phyloP scores from a whole-genome alignment of 768 basidiomycete genomes.

The Tephrocybe sp. region DNA sequence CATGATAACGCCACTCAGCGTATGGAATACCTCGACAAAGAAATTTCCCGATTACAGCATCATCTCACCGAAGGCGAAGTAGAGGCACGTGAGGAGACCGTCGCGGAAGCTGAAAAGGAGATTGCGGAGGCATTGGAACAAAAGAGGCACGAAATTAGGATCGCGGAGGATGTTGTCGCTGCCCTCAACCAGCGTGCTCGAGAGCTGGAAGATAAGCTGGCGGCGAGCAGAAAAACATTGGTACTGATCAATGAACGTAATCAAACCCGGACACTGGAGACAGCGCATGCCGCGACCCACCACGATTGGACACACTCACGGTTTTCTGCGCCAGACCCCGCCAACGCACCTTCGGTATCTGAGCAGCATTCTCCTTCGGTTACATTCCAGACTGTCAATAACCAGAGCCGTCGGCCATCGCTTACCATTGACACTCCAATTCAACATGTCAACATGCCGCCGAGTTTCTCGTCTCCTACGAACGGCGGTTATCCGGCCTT shows the following conservation, averaged over 20 bases:
- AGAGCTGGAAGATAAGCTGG: conserved; percentile 71
- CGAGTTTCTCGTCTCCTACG: conserved; percentile 21
- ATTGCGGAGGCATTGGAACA: conserved; percentile 48
- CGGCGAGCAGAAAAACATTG: conserved; percentile 60
- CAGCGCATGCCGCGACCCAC: conserved; percentile 24
- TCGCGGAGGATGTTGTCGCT: conserved; percentile 64
- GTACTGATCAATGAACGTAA: conserved; percentile 56
- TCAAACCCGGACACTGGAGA: conserved; percentile 44
- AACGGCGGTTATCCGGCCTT: conserved; percentile 40
- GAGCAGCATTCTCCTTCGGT: conserved; percentile 11
- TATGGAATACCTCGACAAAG: conserved; percentile 57
- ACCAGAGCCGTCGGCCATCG: conserved; percentile 14
- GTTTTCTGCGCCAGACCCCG: conserved; percentile 2
- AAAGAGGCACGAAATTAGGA: conserved; percentile 59
- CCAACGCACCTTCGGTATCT: conserved; percentile 16
- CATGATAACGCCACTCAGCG: conserved; percentile 61
- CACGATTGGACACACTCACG: conserved; percentile 16
- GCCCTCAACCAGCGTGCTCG: conserved; percentile 63
- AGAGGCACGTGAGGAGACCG: conserved; percentile 40
- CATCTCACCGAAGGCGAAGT: conserved; percentile 55
- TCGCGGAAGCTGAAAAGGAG: conserved; percentile 54
- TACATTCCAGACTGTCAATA: conserved; percentile 7
- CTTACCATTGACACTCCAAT: conserved; percentile 16
- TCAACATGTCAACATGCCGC: conserved; percentile 26
- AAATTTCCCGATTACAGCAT: conserved; percentile 55